Percentiles rank a stretch among this genome's conserved stretches.
Conservation (phyloP, 305 asterid genomes). For the Rubia tinctorum region DNA sequence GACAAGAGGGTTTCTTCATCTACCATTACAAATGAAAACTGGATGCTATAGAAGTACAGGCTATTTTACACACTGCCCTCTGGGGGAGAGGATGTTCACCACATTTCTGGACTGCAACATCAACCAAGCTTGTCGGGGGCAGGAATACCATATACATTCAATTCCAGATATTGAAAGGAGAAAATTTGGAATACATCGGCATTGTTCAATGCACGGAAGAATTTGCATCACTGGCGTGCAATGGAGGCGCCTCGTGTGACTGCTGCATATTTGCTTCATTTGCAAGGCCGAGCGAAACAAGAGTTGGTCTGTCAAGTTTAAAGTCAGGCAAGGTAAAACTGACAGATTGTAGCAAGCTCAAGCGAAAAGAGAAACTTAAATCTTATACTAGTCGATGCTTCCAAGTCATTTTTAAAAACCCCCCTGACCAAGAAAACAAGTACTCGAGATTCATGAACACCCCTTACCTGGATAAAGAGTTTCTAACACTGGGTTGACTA, state of each 20-base stretch:
- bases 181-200: slow-evolving; percentile 12
- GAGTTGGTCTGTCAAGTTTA: slow-evolving; percentile 50
- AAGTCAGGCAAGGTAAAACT: not conserved
- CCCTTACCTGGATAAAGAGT: slow-evolving; percentile 72
- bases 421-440: slow-evolving; percentile 3
- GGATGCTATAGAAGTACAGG: not conserved
- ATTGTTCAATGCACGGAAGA: slow-evolving; percentile 31
- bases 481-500: slow-evolving; percentile 50
- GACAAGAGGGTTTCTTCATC: not conserved
- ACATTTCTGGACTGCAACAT: not conserved
- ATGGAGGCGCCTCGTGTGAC: slow-evolving; percentile 23
- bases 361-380: too few relatives aligned
- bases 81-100: slow-evolving; percentile 6
- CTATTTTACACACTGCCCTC: slow-evolving; percentile 16
- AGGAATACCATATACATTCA: not conserved
- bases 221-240: slow-evolving; percentile 29
- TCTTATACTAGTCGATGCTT: not conserved
- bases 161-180: not conserved
- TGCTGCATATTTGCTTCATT: slow-evolving; percentile 30
- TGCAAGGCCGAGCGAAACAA: slow-evolving; percentile 57
- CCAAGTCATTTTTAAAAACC: too few relatives aligned
- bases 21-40: not conserved
- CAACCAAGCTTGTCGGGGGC: slow-evolving; percentile 3
- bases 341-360: too few relatives aligned
- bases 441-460: slow-evolving; percentile 3